Conservation (phyloP, 1,284 basidiomycete genomes). For the Golubevia pallescens region DNA sequence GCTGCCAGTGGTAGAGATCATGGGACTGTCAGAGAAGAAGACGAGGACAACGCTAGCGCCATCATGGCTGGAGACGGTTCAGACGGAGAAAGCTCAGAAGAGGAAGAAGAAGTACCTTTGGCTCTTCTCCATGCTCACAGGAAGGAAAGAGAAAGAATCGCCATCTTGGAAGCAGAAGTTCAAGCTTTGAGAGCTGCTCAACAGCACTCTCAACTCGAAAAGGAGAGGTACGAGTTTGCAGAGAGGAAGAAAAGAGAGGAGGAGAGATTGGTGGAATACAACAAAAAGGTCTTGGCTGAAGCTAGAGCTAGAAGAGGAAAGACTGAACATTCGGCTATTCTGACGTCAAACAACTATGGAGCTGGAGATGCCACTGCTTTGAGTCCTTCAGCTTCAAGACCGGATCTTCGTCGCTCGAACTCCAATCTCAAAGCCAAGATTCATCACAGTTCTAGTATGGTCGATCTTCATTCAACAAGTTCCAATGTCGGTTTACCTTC, state of each 20-base stretch:
- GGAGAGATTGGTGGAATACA: not conserved
- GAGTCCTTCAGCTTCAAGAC: not conserved
- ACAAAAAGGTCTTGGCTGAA: not conserved
- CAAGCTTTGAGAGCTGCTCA: constrained; percentile 14
- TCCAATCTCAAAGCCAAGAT: not conserved
- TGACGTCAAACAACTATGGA: not conserved
- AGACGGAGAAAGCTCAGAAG: constrained; percentile 5
- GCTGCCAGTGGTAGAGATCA: not conserved
- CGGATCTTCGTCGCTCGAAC: not conserved
- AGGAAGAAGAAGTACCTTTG: constrained; percentile 40
- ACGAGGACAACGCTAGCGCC: constrained; percentile 10
- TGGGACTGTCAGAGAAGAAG: constrained; percentile 1
- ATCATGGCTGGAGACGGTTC: constrained; percentile 5
- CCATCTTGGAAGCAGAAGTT: constrained; percentile 23
- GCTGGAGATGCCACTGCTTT: not conserved
- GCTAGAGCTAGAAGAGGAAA: not conserved
- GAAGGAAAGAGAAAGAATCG: constrained; percentile 21
- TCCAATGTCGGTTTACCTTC: not conserved
- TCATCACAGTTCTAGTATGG: not conserved
- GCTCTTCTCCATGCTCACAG: constrained; percentile 27
- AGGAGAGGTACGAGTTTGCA: constrained; percentile 20
- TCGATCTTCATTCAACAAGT: not conserved
- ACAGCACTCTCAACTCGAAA: constrained; percentile 10
- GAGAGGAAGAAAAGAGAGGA: constrained; percentile 3
- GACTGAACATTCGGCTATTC: not conserved